Conservation (phyloP, 1,139 yeast genomes). For the Yamadazyma mexicana region DNA sequence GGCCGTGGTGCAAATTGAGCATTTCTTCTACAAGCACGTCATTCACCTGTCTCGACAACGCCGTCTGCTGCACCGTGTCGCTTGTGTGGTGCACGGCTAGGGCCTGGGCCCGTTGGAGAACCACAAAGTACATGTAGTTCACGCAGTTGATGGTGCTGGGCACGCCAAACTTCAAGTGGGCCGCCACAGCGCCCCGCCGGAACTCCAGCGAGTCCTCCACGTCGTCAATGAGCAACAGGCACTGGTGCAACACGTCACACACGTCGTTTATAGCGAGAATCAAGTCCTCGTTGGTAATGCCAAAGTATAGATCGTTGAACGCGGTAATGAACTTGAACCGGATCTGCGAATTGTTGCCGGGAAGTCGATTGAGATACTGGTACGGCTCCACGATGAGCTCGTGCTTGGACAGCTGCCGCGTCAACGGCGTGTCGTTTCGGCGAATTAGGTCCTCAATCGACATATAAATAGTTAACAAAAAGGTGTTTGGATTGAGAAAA, state of each 20-base stretch:
- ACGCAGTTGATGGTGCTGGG: conserved; percentile 84
- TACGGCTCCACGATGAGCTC: conserved; percentile 25
- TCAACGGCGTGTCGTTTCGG: conserved; percentile 14
- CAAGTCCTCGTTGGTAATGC: conserved; percentile 20
- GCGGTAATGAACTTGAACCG: conserved; percentile 29
- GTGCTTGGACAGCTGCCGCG: conserved; percentile 12
- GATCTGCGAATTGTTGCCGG: conserved; percentile 35
- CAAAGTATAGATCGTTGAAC: conserved; percentile 32
- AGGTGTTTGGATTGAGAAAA: no score
- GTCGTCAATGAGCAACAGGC: conserved; percentile 62
- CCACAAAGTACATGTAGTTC: conserved; percentile 76
- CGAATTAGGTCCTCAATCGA: conserved; percentile 13
- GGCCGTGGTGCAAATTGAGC: conserved; percentile 82
- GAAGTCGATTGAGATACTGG: conserved; percentile 27
- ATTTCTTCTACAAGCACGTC: conserved; percentile 64
- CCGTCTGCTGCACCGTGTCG: conserved; percentile 10
- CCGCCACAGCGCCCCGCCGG: conserved; percentile 76
- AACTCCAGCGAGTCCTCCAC: conserved; percentile 74
- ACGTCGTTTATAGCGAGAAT: conserved; percentile 23
- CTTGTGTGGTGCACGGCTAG: conserved; percentile 19
- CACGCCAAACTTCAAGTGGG: conserved; percentile 72
- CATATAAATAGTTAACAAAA: neutral
- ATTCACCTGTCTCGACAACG: conserved; percentile 15
- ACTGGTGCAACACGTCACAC: conserved; percentile 30
- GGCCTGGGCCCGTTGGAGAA: conserved; percentile 49